Evolutionary conservation across 2,329 filamentous ascomycete genomes (phyloP).

Genomic region (Aspergillus sp.): DNA sequence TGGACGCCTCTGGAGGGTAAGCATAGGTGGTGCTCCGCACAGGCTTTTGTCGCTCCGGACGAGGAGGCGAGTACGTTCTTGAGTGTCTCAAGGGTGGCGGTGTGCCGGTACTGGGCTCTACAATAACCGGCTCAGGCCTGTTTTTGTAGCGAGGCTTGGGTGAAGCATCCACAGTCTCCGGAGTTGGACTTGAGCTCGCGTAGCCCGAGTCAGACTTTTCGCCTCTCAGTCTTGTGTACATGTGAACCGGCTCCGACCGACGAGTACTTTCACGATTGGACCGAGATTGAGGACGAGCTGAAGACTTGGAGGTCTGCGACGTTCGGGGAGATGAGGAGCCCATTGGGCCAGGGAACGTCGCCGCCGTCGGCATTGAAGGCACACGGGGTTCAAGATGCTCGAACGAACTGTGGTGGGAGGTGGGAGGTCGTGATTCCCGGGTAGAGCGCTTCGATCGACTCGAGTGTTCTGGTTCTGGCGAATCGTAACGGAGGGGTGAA

Average conservation of each 20-base stretch:
- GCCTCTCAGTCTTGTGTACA: conserved; percentile 34
- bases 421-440: conserved; percentile 24
- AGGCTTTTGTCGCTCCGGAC: conserved; percentile 23
- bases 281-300: conserved; percentile 26
- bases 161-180: conserved; percentile 37
- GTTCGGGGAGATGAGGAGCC: conserved; percentile 16
- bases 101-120: conserved; percentile 25
- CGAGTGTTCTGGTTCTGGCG: conserved; percentile 33
- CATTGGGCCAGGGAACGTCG: conserved; percentile 35
- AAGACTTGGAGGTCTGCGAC: conserved; percentile 23
- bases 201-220: conserved; percentile 47
- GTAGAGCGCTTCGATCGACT: conserved; percentile 31
- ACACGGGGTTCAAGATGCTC: conserved; percentile 30
- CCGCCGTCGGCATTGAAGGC: conserved; percentile 38
- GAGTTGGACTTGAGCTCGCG: conserved; percentile 43
- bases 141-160: conserved; percentile 39
- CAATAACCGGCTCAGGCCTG: conserved; percentile 24
- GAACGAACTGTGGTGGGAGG: conserved; percentile 33
- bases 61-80: conserved; percentile 29
- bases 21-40: conserved; percentile 30
- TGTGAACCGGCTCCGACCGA: conserved; percentile 27
- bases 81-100: conserved; percentile 26
- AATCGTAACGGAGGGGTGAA: conserved; percentile 34
- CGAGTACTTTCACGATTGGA: conserved; percentile 30
- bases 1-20: conserved; percentile 24